phyloP scores from a whole-genome alignment of 768 basidiomycete species.

The Naganishia friedmannii region DNA sequence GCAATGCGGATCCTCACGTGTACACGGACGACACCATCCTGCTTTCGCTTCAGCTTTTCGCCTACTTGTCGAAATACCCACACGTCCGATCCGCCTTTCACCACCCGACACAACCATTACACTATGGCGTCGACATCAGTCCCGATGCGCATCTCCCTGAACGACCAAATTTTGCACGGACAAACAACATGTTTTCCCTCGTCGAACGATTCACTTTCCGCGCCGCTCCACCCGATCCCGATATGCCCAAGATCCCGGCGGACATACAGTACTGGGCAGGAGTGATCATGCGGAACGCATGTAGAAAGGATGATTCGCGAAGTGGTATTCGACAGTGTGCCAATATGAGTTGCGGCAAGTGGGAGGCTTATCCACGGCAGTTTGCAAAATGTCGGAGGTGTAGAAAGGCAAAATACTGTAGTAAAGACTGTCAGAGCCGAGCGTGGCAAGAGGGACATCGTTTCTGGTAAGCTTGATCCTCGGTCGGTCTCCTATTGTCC shows the following conservation, averaged over 20 bases:
- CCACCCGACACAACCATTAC: conserved; percentile 59
- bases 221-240: conserved; percentile 75
- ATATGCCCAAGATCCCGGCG: conserved; percentile 66
- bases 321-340: conserved; percentile 97
- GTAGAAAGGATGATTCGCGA: conserved; percentile 87
- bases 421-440: conserved; percentile 91
- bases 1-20: conserved; percentile 39
- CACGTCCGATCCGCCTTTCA: conserved; percentile 96
- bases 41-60: conserved; percentile 82
- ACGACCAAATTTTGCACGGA: conserved; percentile 47
- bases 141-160: conserved; percentile 42
- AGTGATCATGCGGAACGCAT: conserved; percentile 99
- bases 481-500: too few relatives aligned
- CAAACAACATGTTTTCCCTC: conserved; percentile 81
- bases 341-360: conserved; percentile 93
- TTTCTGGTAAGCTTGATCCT: conserved; percentile 72
- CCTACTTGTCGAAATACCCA: conserved; percentile 95
- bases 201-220: conserved; percentile 96
- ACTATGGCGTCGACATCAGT: conserved; percentile 46
- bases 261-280: conserved; percentile 99
- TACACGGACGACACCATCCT: conserved; percentile 94
- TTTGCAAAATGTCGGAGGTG: conserved; percentile 96
- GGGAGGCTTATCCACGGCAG: conserved; percentile 88
- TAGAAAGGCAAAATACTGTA: conserved; percentile 96
- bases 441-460: conserved; percentile 96